Evolutionary conservation across 2,329 filamentous ascomycete genomes (phyloP).

Genomic region (Aspergillus transmontanensis): DNA sequence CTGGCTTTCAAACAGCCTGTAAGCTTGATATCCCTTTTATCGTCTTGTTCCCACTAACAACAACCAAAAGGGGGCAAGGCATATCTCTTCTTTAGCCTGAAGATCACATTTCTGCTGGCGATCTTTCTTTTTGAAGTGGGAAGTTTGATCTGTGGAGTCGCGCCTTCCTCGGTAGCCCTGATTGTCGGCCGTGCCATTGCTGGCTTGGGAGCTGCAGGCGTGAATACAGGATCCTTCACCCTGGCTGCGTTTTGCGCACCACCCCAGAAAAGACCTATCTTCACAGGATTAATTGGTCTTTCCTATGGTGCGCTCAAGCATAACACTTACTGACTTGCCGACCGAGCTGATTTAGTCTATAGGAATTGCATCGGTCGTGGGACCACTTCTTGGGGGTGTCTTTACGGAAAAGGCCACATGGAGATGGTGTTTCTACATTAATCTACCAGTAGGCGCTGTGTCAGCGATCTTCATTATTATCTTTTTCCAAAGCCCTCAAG

Average conservation of each 20-base stretch:
- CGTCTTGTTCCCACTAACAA: no score
- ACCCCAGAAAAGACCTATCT: no score
- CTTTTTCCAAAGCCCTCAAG: constrained; percentile 34
- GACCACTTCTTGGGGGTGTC: constrained; percentile 46
- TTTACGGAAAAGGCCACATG: constrained; percentile 45
- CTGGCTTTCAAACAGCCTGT: constrained; percentile 17
- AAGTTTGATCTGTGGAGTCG: neutral
- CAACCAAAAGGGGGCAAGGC: constrained; percentile 28
- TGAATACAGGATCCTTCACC: neutral
- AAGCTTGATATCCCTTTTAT: no score
- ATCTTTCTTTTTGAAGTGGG: constrained; percentile 41
- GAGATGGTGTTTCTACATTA: constrained; percentile 26
- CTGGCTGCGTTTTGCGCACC: no score
- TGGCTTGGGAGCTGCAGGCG: neutral
- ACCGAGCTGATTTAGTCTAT: no score
- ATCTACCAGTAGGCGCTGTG: constrained; percentile 46
- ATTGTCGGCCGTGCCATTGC: neutral
- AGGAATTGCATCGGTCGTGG: constrained; percentile 25
- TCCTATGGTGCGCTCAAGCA: no score
- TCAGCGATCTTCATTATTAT: constrained; percentile 53
- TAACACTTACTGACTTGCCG: no score
- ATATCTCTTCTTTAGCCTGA: constrained; percentile 39
- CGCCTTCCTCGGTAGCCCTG: neutral
- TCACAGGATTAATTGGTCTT: no score
- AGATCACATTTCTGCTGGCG: constrained; percentile 36